Evolutionary conservation across 768 basidiomycete genomes (phyloP).

Genomic region (Holtermannia corniformis): DNA sequence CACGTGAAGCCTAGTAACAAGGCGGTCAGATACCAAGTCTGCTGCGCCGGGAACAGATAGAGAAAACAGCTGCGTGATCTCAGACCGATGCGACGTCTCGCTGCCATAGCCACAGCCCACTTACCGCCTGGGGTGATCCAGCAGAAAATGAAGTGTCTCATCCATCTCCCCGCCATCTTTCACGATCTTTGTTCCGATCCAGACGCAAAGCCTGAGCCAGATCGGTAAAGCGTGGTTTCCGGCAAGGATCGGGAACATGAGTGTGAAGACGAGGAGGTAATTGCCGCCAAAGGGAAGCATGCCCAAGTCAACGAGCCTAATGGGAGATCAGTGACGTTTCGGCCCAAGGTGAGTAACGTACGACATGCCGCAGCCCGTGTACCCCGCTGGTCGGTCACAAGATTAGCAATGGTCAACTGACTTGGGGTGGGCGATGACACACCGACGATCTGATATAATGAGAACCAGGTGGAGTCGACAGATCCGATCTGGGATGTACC

Average conservation of each 20-base stretch:
- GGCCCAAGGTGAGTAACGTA: slow-evolving; percentile 2
- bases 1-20: slow-evolving; percentile 25
- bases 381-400: slow-evolving; percentile 15
- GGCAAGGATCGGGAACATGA: slow-evolving; percentile 23
- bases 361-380: slow-evolving; percentile 27
- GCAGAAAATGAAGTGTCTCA: slow-evolving; percentile 34
- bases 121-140: slow-evolving; percentile 36
- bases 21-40: slow-evolving; percentile 35
- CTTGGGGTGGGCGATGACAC: no score
- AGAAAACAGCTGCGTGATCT: slow-evolving; percentile 25
- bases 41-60: slow-evolving; percentile 37
- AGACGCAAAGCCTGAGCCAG: slow-evolving; percentile 26
- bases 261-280: slow-evolving; percentile 26
- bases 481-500: slow-evolving; percentile 15
- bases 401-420: no score
- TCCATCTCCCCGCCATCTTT: slow-evolving; percentile 14
- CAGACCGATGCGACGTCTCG: not conserved
- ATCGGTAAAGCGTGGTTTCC: slow-evolving; percentile 38
- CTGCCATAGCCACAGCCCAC: not conserved
- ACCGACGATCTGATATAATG: slow-evolving; percentile 16
- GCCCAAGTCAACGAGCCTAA: slow-evolving; percentile 27
- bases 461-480: slow-evolving; percentile 27
- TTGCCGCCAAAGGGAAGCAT: slow-evolving; percentile 23
- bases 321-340: not conserved
- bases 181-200: slow-evolving; percentile 29